Conservation (phyloP, 2,329 filamentous ascomycete species). For the Aspergillus quadrilineatus region DNA sequence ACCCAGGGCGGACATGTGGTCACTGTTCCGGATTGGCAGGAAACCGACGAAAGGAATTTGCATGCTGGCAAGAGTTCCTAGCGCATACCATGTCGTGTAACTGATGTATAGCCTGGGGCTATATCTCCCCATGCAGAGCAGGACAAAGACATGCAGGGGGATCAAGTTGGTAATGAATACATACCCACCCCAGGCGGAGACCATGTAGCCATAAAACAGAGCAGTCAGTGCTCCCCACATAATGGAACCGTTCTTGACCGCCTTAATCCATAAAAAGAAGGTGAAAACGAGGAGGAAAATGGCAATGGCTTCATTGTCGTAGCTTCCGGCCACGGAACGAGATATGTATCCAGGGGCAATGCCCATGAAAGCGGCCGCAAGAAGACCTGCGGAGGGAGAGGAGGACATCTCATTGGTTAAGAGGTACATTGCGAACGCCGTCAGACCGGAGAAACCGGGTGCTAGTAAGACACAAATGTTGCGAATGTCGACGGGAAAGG, state of each 20-base stretch:
- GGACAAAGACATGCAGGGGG: slow-evolving; percentile 87
- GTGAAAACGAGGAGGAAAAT: slow-evolving; percentile 98
- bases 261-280: slow-evolving; percentile 99
- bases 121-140: slow-evolving; percentile 95
- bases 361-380: slow-evolving; percentile 94
- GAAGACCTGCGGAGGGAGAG: slow-evolving; percentile 90
- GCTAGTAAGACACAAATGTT: slow-evolving; percentile 98
- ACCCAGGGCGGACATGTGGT: slow-evolving; percentile 97
- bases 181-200: slow-evolving; percentile 98
- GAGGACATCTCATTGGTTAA: slow-evolving; percentile 96
- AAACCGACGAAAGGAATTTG: slow-evolving; percentile 99
- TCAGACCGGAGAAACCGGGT: slow-evolving; percentile 89
- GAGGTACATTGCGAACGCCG: slow-evolving; percentile 88
- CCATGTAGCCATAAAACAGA: slow-evolving; percentile 99
- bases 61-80: slow-evolving; percentile 96
- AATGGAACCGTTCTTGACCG: slow-evolving; percentile 91
- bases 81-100: slow-evolving; percentile 96
- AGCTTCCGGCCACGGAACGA: slow-evolving; percentile 93
- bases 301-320: slow-evolving; percentile 99
- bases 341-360: slow-evolving; percentile 98
- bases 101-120: slow-evolving; percentile 92
- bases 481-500: slow-evolving; percentile 93
- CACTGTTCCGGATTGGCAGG: slow-evolving; percentile 90
- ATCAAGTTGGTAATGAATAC: slow-evolving; percentile 99
- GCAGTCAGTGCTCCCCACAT: slow-evolving; percentile 95